These are phyloP conservation scores for Pseudogymnoascus sp. DNA, from an alignment of 2,329 filamentous ascomycete species.

Conservation along the genomic window DNA sequence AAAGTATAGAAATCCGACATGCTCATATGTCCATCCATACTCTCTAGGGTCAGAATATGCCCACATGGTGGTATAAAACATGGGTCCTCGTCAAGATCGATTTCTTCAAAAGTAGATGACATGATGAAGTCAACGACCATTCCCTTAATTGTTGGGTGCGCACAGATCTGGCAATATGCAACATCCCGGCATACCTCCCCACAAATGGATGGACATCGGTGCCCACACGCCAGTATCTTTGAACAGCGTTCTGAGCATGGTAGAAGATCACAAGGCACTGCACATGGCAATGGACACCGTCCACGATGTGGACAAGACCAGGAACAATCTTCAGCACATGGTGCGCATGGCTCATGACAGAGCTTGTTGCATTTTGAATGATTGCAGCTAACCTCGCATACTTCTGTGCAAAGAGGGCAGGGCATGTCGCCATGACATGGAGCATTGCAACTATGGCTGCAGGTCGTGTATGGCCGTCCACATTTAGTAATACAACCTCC, in stretches of 20 bases:
- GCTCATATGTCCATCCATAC: constrained; percentile 52
- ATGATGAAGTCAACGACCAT: constrained; percentile 49
- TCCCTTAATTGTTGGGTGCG: constrained; percentile 34
- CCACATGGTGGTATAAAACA: constrained; percentile 55
- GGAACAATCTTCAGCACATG: constrained; percentile 49
- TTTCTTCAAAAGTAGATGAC: constrained; percentile 45
- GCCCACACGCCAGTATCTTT: constrained; percentile 45
- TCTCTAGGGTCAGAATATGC: constrained; percentile 52
- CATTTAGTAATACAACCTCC: constrained; percentile 41
- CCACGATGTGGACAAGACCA: constrained; percentile 46
- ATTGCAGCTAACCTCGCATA: constrained; percentile 48
- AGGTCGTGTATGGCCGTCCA: constrained; percentile 42
- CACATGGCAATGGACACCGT: constrained; percentile 41
- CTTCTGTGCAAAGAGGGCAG: constrained; percentile 39
- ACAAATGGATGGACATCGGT: constrained; percentile 57
- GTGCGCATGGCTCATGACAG: constrained; percentile 53
- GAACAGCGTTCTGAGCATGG: constrained; percentile 56
- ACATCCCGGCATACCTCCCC: constrained; percentile 51
- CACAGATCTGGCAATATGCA: constrained; percentile 50
- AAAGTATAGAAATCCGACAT: constrained; percentile 43
- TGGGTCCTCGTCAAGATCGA: constrained; percentile 50
- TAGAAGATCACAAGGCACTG: constrained; percentile 57
- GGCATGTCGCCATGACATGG: constrained; percentile 42
- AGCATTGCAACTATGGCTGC: constrained; percentile 44
- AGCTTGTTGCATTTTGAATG: constrained; percentile 47